Percentiles rank a stretch among this genome's conserved stretches.
phyloP scores from a whole-genome alignment of 2,329 filamentous ascomycete species.

The Fusarium guadeloupense region DNA sequence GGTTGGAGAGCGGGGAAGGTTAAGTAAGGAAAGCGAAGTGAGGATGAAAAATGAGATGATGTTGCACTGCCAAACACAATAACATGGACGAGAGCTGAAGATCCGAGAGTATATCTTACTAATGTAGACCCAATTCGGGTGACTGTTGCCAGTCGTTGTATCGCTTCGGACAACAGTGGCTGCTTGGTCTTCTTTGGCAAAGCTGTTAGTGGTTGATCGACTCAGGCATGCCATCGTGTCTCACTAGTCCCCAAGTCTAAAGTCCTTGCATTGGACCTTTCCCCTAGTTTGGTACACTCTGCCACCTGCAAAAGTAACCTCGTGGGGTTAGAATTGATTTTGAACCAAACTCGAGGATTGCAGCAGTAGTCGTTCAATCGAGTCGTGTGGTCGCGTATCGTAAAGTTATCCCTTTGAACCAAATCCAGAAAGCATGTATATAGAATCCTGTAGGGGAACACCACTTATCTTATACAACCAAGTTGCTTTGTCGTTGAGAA shows the following conservation, averaged over 20 bases:
- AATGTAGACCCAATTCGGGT: neutral
- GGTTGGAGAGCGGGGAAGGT: conserved; percentile 9
- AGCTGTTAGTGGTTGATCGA: conserved; percentile 27
- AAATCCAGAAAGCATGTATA: neutral
- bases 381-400: neutral
- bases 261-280: conserved; percentile 21
- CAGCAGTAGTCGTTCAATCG: neutral
- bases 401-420: neutral
- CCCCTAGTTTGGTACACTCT: conserved; percentile 24
- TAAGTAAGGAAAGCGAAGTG: conserved; percentile 2
- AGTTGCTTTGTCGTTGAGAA: conserved; percentile 5
- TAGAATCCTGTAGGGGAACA: conserved; percentile 21
- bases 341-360: neutral
- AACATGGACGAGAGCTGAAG: neutral
- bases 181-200: conserved; percentile 11
- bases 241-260: conserved; percentile 29
- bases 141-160: neutral
- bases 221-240: conserved; percentile 31
- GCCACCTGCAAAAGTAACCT: conserved; percentile 21
- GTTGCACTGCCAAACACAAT: neutral
- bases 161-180: conserved; percentile 9
- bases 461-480: conserved; percentile 38
- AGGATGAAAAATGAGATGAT: neutral
- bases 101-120: conserved; percentile 9
- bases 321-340: neutral